Evolutionary conservation across 1,284 basidiomycete genomes (phyloP).

Genomic region (Xerocomus amazonicus): DNA sequence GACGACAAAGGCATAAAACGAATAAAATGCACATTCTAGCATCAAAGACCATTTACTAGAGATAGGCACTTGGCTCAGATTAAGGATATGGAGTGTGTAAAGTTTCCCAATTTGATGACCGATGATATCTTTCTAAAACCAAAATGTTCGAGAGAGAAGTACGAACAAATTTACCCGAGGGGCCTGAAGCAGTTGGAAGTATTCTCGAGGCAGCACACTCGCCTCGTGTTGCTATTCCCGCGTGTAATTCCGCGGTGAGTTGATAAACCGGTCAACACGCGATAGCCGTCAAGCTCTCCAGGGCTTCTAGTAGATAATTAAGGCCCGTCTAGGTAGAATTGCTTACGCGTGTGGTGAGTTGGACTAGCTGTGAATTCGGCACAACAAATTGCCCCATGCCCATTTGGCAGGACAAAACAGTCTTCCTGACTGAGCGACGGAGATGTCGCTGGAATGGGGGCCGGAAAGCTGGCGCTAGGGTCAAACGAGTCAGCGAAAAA

Average conservation of each 20-base stretch:
- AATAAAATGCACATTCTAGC: conserved; percentile 2
- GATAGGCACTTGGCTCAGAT: background rate
- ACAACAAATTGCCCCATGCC: conserved; percentile 5
- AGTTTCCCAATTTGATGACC: background rate
- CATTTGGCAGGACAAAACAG: background rate
- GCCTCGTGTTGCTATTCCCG: background rate
- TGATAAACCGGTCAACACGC: conserved; percentile 11
- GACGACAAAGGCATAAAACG: conserved; percentile 16
- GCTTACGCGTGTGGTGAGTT: conserved; percentile 5
- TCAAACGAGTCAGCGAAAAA: conserved; percentile 9
- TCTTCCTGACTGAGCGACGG: background rate
- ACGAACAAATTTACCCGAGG: background rate
- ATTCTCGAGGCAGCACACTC: conserved; percentile 6
- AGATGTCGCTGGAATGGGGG: conserved; percentile 4
- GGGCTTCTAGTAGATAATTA: conserved; percentile 8
- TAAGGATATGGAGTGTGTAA: conserved; percentile 1
- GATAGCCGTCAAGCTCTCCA: conserved; percentile 17
- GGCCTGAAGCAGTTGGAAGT: background rate
- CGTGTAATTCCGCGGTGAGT: conserved; percentile 27
- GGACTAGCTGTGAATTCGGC: background rate
- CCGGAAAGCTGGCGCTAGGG: background rate
- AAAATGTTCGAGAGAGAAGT: background rate
- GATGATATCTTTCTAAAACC: background rate
- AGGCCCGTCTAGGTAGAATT: conserved; percentile 2
- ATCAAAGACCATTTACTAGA: conserved; percentile 19